Evolutionary conservation across 1,284 basidiomycete genomes (phyloP), one percentile per base, ranked within the genome.

Genomic region (Vanrija sp.): DNA sequence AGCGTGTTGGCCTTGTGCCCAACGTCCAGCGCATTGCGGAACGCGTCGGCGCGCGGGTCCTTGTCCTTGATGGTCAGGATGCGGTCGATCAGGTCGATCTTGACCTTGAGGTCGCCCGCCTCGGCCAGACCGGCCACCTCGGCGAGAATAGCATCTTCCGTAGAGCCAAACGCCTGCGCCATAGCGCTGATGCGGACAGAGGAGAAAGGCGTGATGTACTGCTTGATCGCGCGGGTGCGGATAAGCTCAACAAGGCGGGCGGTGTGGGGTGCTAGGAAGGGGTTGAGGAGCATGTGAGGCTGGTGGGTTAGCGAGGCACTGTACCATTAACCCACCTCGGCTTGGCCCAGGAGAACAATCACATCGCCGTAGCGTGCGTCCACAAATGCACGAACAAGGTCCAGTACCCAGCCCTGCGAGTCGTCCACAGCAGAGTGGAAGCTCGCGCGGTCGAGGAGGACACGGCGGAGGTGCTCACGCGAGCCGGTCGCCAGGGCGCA

Each of bases 81-180:
- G 63, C 68, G 44, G 24, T 71, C 71, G 18, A 74, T 69, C 18
- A 72, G 61, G 53, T 74, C 71, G 19, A 74, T 62, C 45, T 59
- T 63, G n/a, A 65, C 69, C 14, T 56, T 50, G 24, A 74, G 64
- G 24, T 53, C 51, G 10, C 62, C 59, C 0, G 45, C 41, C 46
- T 56, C 54, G n/a, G 71, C 63, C 22, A 74, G 51, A 6, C 10
- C 20, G 45, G 67, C 69, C 10, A 74, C 50, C 24, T 62, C 50
- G 10, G 20, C 42, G 6, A 71, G 31, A 61, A 73, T 66, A 2
- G 44, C 50, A 0, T 46, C 53, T 27, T 60, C 50, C 14, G 20
- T n/a, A 16, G 63, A 44, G 15, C 59, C 62, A 38, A 73, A 70
- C 4, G 69, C 64, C n/a, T 47, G 22, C 0, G 64, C 65, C 72